Evolutionary conservation across 2,329 filamentous ascomycete genomes (phyloP).

Genomic region (Sporothrix pseudoabietina): DNA sequence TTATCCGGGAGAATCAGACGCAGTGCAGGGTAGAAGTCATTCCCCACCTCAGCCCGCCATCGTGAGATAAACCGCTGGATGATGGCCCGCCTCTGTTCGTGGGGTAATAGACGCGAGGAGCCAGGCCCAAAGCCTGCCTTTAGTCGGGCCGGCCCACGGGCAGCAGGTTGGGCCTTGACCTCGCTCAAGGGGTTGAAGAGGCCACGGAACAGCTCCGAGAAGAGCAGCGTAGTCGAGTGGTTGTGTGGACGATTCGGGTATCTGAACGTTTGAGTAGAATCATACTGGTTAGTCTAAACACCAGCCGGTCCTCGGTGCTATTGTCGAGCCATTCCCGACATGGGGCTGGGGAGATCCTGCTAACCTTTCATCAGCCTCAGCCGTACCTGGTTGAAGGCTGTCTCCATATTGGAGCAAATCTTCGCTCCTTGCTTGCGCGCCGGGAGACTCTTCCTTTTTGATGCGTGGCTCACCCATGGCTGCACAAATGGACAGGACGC

Average conservation of each 20-base stretch:
- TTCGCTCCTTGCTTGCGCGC: slow-evolving; percentile 50
- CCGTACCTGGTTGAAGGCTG: slow-evolving; percentile 45
- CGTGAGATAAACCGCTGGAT: slow-evolving; percentile 82
- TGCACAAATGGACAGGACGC: not conserved
- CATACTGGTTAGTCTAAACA: not conserved
- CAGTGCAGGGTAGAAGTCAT: slow-evolving; percentile 91
- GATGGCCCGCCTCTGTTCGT: slow-evolving; percentile 77
- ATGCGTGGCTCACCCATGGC: slow-evolving; percentile 25
- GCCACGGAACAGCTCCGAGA: slow-evolving; percentile 73
- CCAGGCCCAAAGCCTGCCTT: slow-evolving; percentile 61
- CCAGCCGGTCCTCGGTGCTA: not conserved
- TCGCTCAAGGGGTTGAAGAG: slow-evolving; percentile 82
- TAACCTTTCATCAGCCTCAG: slow-evolving; percentile 45
- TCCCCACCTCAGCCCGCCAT: slow-evolving; percentile 86
- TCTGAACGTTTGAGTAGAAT: slow-evolving; percentile 46
- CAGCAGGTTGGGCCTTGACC: slow-evolving; percentile 73
- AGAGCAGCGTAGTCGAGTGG: slow-evolving; percentile 74
- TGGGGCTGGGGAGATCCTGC: not conserved
- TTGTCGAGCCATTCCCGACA: not conserved
- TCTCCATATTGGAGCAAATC: slow-evolving; percentile 55
- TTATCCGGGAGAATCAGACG: slow-evolving; percentile 90
- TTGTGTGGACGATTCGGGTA: slow-evolving; percentile 85
- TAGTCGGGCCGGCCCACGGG: slow-evolving; percentile 54
- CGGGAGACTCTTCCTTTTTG: slow-evolving; percentile 23
- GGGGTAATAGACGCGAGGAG: slow-evolving; percentile 62